Evolutionary conservation across 257 asterid species (phyloP).

Genomic region (Gynochthodes officinalis): DNA sequence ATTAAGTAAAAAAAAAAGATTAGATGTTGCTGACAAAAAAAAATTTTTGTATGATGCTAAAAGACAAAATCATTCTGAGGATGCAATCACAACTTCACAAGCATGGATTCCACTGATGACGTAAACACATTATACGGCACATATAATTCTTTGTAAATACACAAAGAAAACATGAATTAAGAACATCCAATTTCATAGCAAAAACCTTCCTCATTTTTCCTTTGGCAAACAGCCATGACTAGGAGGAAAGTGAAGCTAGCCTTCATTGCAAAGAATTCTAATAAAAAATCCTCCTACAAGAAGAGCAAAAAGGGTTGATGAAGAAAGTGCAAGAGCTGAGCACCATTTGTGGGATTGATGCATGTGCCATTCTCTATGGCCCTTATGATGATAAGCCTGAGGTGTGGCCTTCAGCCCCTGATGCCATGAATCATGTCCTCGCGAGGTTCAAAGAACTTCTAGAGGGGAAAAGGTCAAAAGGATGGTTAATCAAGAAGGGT

Average conservation of each 20-base stretch:
- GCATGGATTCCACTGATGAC: too few species aligned
- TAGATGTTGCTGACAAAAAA: too few species aligned
- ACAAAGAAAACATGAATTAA: background rate
- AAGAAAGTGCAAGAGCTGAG: constrained; percentile 17
- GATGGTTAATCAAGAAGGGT: constrained; percentile 8
- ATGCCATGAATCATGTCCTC: background rate
- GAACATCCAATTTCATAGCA: background rate
- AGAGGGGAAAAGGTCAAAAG: background rate
- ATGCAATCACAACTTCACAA: too few species aligned
- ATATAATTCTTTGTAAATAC: background rate
- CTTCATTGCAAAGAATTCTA: background rate
- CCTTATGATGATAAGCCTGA: background rate
- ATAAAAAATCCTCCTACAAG: constrained; percentile 3
- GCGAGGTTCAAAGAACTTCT: constrained; percentile 1
- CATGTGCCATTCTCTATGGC: background rate
- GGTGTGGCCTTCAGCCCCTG: constrained; percentile 13
- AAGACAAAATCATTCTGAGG: too few species aligned
- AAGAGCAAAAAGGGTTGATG: constrained; percentile 16
- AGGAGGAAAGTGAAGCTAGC: constrained; percentile 11
- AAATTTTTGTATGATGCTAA: too few species aligned
- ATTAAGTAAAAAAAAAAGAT: too few species aligned
- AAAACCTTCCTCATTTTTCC: background rate
- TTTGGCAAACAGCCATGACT: background rate
- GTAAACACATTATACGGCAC: too few species aligned
- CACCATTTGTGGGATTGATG: constrained; percentile 12